Base-by-base conservation (phyloP, 148 eudicot species). In the Rhododendron simsii region DNA sequence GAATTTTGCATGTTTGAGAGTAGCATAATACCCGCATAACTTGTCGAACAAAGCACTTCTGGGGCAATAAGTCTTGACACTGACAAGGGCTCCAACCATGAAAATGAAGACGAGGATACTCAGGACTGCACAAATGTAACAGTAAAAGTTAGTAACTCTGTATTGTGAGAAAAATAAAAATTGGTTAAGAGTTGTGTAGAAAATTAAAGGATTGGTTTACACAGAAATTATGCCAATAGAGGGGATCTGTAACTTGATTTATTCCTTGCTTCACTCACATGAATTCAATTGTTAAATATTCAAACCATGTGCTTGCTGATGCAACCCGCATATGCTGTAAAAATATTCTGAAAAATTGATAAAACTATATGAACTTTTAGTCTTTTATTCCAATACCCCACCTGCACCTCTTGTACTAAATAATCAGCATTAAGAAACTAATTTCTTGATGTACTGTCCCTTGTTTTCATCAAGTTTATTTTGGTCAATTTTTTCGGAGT, bases 1-100 rank as follows among this genome's bases (percentile, higher is more conserved):
- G 26, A 20, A 67, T 47, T 41, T 83, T 15, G 57, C 79, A 7
- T 50, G 59, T 15, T 69, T 67, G 71, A 83, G 39, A 77, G 55
- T 23, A 35, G 79, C 69, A 65, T 3, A 30, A 18, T 51, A 28
- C 47, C 77, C 11, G 1, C 57, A 37, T 59, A 57, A 61, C 82
- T 57, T 87, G 78, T 61, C 88, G 35, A 44, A 47, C 82, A 81
- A 82, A 81, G 61, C 33, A 21, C 18, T 50, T 83, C 82, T 88
- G 50, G 78, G 85, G 57, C 23, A 78, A 83, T 78, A 82, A 14
- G 39, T 69, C 87, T 88, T 88, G 63, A 86, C 84, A 86, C 78
- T 18, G 53, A 80, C 16, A 44, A 88, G 57, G 30, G 74, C 69
- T 41, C 77, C 90, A 83, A 75, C 84, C 78, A 80, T 18, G 33